Percentiles rank a stretch among this genome's conserved stretches.
phyloP scores from a whole-genome alignment of 192 early-diverging fungal species.

The Cladochytrium replicatum region DNA sequence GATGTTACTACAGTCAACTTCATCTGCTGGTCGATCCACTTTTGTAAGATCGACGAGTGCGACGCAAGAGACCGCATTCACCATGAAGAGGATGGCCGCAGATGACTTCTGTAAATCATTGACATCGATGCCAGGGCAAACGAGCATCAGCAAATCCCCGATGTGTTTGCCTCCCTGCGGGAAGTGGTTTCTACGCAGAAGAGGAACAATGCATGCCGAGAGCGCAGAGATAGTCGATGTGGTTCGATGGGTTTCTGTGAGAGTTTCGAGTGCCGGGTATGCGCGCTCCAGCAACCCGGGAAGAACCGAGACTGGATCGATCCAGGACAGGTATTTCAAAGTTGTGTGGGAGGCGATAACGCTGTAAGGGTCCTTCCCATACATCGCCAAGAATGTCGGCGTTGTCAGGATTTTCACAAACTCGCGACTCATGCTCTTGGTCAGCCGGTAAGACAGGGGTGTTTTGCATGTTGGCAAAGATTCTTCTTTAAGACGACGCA shows the following conservation, averaged over 20 bases:
- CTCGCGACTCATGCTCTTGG: slow-evolving; percentile 33
- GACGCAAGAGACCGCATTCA: slow-evolving; percentile 48
- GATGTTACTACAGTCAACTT: slow-evolving; percentile 1
- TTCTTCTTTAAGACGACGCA: slow-evolving; percentile 45
- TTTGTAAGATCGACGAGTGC: slow-evolving; percentile 58
- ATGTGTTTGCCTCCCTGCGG: slow-evolving; percentile 79
- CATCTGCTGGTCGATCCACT: neutral
- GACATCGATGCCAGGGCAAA: slow-evolving; percentile 84
- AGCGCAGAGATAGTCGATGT: slow-evolving; percentile 69
- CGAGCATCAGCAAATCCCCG: slow-evolving; percentile 61
- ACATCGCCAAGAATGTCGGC: slow-evolving; percentile 57
- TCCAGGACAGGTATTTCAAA: slow-evolving; percentile 61
- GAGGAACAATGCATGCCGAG: slow-evolving; percentile 53
- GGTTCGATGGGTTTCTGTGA: slow-evolving; percentile 87
- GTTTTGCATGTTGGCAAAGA: slow-evolving; percentile 48
- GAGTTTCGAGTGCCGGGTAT: slow-evolving; percentile 75
- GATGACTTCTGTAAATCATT: slow-evolving; percentile 83
- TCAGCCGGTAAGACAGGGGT: slow-evolving; percentile 46
- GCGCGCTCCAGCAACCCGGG: slow-evolving; percentile 72
- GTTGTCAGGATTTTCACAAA: slow-evolving; percentile 58
- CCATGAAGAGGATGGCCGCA: slow-evolving; percentile 59
- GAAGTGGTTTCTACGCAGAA: slow-evolving; percentile 66
- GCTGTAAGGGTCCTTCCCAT: slow-evolving; percentile 59
- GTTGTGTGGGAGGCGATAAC: slow-evolving; percentile 50
- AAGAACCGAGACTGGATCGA: slow-evolving; percentile 69